Evolutionary conservation across 1,284 basidiomycete species (phyloP), one percentile per base, ranked within the genome.

Genomic region (Xerocomus nothofagi): DNA sequence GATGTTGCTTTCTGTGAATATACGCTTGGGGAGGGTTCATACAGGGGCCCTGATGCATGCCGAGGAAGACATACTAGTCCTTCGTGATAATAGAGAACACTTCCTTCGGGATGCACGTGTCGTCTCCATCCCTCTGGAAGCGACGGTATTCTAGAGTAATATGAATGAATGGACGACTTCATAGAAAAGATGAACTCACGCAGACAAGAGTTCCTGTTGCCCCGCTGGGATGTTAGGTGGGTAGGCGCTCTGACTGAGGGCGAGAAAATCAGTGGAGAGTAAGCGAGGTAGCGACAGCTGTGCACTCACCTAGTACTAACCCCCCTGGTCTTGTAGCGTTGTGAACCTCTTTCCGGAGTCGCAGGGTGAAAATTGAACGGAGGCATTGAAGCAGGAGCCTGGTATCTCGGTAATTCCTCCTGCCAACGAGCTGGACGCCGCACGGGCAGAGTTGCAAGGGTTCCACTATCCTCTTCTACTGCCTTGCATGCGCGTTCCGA

Each of bases 101-200:
- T 39, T 15, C 58, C 59, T 47, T 64, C 59, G 4, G 58, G 61
- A 38, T 64, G 58, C 18, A 60, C 29, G 36, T 47, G 17, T 11
- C 57, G 33, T 18, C 21, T 43, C 62, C 50, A 55, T 24, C 30
- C 43, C 10, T 47, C 30, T 15, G 46, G 41, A 39, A 41, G 46
- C 17, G 1, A 6, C 2, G 45, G 45, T 15, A 43, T 31, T 31
- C 58, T 63, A 20, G 15, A 11, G 3, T 24, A 4, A 2, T 27
- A 7, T 61, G 29, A 36, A 20, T 1, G 2, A 21, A 6, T 7
- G 8, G 1, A 34, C 6, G 6, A 1, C 1, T 18, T 40, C 12
- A 5, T 4, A 33, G 2, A 15, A 18, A 23, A 23, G 2, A 9
- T 7, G 5, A 15, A 6, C 58, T 5, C 21, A 62, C 61, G 38